Conservation (phyloP, 1,284 basidiomycete species). For the Rhodotorula sp. region DNA sequence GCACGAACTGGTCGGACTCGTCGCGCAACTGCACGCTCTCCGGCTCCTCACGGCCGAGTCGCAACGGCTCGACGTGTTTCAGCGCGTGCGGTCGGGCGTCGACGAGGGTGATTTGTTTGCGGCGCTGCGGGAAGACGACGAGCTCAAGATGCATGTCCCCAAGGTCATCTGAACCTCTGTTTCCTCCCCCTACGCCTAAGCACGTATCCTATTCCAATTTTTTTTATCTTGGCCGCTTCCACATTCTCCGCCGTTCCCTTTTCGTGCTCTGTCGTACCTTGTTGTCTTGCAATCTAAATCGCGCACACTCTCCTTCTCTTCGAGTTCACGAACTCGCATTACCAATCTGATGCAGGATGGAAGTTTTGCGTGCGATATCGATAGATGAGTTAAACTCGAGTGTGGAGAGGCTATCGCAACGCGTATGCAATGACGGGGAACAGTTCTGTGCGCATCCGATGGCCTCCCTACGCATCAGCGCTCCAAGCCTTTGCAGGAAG, state of each 20-base stretch:
- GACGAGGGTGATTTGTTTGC: constrained; percentile 42
- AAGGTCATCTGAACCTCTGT: constrained; percentile 4
- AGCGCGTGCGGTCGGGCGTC: constrained; percentile 37
- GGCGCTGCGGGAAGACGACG: constrained; percentile 40
- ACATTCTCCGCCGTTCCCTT: not conserved
- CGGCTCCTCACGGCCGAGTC: constrained; percentile 41
- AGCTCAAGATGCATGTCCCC: constrained; percentile 30
- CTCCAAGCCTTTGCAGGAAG: too few species aligned
- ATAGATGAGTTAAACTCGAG: too few species aligned
- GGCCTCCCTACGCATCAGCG: not conserved
- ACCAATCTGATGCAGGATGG: not conserved
- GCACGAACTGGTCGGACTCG: constrained; percentile 33
- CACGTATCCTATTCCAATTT: too few species aligned
- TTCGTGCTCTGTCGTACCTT: not conserved
- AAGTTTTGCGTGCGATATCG: too few species aligned
- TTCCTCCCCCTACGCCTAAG: too few species aligned
- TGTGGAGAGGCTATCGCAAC: constrained; percentile 9
- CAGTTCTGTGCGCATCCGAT: constrained; percentile 28
- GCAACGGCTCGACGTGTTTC: constrained; percentile 40
- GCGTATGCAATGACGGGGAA: constrained; percentile 43
- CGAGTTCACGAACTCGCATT: not conserved
- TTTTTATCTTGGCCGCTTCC: not conserved
- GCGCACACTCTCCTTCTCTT: not conserved
- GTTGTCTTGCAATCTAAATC: not conserved
- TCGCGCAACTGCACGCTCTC: constrained; percentile 37